phyloP scores from a whole-genome alignment of 2,329 filamentous ascomycete genomes.

The Plectosphaerella plurivora region DNA sequence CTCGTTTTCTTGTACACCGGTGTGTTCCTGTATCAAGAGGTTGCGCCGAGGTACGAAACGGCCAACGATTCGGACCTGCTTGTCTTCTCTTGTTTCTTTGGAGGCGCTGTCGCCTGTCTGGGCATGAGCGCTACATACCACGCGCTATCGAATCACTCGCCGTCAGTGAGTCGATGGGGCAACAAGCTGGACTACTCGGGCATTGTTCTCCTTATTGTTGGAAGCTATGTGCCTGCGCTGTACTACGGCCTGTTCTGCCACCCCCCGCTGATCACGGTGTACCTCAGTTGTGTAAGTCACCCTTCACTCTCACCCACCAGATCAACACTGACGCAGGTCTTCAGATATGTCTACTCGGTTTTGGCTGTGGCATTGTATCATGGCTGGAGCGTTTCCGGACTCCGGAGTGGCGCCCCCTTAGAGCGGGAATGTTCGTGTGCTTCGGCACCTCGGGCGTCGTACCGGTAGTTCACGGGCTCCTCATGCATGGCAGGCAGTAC shows the following conservation, averaged over 20 bases:
- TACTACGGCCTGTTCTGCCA: constrained; percentile 82
- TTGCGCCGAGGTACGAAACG: constrained; percentile 62
- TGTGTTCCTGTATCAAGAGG: constrained; percentile 47
- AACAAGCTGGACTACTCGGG: constrained; percentile 95
- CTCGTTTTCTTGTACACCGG: constrained; percentile 49
- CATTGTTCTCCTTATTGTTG: constrained; percentile 87
- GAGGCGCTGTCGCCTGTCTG: constrained; percentile 66
- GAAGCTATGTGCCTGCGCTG: constrained; percentile 82
- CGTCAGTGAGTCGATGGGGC: constrained; percentile 71
- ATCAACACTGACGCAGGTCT: constrained; percentile 9
- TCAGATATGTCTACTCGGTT: constrained; percentile 72
- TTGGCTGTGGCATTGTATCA: constrained; percentile 72
- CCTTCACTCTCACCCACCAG: background rate
- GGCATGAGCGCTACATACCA: constrained; percentile 85
- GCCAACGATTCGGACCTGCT: constrained; percentile 61
- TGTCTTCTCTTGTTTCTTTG: constrained; percentile 76
- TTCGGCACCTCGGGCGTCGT: constrained; percentile 82
- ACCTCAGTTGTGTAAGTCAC: constrained; percentile 67
- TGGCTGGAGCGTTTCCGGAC: constrained; percentile 81
- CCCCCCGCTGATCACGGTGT: constrained; percentile 59
- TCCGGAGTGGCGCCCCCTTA: constrained; percentile 76
- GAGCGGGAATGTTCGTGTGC: constrained; percentile 83
- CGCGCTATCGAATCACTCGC: constrained; percentile 79
- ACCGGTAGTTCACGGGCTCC: constrained; percentile 74
- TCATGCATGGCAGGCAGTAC: constrained; percentile 59